Base-by-base conservation (phyloP, 768 basidiomycete genomes). In the Podaxis sp. region DNA sequence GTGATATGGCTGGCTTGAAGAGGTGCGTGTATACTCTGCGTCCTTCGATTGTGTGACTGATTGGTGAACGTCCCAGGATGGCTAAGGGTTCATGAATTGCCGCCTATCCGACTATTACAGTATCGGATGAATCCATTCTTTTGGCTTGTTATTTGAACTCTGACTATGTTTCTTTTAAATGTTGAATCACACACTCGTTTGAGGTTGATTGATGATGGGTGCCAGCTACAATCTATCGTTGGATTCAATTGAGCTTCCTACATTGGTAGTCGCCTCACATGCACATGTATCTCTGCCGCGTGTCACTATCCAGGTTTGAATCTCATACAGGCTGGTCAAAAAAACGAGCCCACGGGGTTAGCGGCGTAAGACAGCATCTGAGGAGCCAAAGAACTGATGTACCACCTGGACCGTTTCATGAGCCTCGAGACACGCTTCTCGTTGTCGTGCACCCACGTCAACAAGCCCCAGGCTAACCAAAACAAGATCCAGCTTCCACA, bases 1-100 rank as follows among this genome's bases (percentile, higher is more conserved):
- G 85, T 17, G 56, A 63, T 43, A 3, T 12, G 13, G 63, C 63
- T 12, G 63, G 63, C 9, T 47, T 64, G 8, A 24, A 27, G 29
- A 36, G 63, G 63, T 64, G 46, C 15, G 59, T 53, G 15, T 17
- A n/a, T 8, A n/a, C 0, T 46, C 2, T 17, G 3, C 19, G n/a
- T n/a, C 9, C 33, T 19, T 46, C 15, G 5, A 46, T n/a, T 2
- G 7, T 8, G 19, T 46, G 19, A 46, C 43, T 46, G 17, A 6
- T 7, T 46, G n/a, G 43, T 46, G 43, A n/a, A 17, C 17, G n/a
- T 33, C 33, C 33, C 43, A 46, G 43, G 43, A n/a, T 46, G n/a
- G 43, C 43, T 19, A 46, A 46, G 43, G 43, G 43, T 46, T 46
- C 43, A 46, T 46, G 19, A 46, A 17, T 46, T n/a, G 19, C 9